These are phyloP conservation scores for Rhodotorula diobovata DNA, from an alignment of 768 basidiomycete genomes.

Conservation along the genomic window DNA sequence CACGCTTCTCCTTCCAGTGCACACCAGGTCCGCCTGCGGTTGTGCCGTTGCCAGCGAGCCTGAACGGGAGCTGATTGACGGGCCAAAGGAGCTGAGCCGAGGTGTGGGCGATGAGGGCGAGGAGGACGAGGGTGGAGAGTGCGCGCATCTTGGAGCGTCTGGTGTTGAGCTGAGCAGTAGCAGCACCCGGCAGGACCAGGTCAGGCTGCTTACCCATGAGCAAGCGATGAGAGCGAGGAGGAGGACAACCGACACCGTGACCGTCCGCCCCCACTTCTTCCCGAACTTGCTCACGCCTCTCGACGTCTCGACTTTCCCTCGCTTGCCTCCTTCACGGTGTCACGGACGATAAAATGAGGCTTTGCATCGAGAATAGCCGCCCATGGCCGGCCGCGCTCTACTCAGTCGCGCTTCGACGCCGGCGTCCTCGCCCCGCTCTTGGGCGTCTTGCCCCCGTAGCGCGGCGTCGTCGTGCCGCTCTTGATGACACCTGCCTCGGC, in stretches of 20 bases:
- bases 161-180: no score
- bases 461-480: not conserved
- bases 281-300: no score
- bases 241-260: no score
- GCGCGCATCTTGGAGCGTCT: not conserved
- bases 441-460: constrained; percentile 16
- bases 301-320: no score
- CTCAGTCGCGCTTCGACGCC: no score
- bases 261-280: no score
- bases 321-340: no score
- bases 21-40: not conserved
- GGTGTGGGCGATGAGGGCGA: not conserved
- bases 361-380: no score
- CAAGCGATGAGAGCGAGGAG: no score
- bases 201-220: not conserved
- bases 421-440: constrained; percentile 22
- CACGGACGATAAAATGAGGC: no score
- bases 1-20: not conserved
- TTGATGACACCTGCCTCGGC: constrained; percentile 22
- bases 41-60: no score
- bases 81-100: constrained; percentile 19
- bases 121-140: not conserved
- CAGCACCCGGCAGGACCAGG: not conserved
- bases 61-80: constrained; percentile 11
- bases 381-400: no score